Evolutionary conservation across 371 early-diverging fungal species (phyloP), one percentile per base, ranked within the genome.

Genomic region (Apophysomyces ossiformis): DNA sequence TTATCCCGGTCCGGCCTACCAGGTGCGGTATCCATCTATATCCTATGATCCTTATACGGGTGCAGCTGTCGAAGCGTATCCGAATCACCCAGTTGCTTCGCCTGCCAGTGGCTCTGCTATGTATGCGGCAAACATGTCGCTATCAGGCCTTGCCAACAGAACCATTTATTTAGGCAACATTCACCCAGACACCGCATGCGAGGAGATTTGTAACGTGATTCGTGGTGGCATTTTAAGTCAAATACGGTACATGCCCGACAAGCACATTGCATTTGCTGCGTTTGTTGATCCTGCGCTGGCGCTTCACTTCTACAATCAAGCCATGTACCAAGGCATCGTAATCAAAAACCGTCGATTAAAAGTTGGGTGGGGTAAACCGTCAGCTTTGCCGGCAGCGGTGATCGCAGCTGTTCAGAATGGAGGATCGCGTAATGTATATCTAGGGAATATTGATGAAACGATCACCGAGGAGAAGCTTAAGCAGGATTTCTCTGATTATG

Each of bases 151-250:
- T 15, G 81, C 83, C 37, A 86, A 88, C 61, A 65, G 70, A 36
- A 93, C 92, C 6, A 77, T 94, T 32, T 95, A 92, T 66, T 67
- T 95, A 8, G 94, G 95, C 18, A 87, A 84, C 38, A 80, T 95
- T 35, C 84, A 84, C 46, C 85, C 86, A 1, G 93, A 92, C 12
- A 84, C 88, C 1, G 87, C 89, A 0, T 80, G 83, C 46, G 90
- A 91, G 75, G 93, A 94, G 63, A 72, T 95, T n/a, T 93, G 93
- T 72, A 93, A 94, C 75, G 85, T 82, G 2, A 87, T 95, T 65
- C 92, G 96, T 9, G 94, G 94, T 16, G 94, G 96, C 3, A 81
- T 89, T 38, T 74, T 95, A 26, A 83, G 88, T 61, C 86, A 88
- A 54, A 85, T 94, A 61, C 83, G 88, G n/a, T 89, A 85, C 69